Evolutionary conservation across 257 asterid species (phyloP).

Genomic region (Perilla frutescens): DNA sequence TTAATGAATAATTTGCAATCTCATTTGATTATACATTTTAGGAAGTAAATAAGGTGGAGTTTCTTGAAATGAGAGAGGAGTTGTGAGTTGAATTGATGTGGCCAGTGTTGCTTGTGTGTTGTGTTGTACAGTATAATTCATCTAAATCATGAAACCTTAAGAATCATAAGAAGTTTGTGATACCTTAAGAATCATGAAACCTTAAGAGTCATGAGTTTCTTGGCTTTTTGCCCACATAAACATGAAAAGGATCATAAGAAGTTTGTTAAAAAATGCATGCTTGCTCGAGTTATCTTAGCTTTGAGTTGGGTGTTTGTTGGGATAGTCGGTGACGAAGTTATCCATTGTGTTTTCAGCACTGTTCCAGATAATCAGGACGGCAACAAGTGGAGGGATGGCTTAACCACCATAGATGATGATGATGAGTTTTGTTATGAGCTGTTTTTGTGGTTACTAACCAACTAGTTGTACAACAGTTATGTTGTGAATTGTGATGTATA

Average conservation of each 20-base stretch:
- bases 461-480: constrained; percentile 1
- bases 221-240: not conserved
- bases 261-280: too few relatives aligned
- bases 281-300: not conserved
- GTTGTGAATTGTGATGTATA: not conserved
- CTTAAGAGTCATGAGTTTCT: too few relatives aligned
- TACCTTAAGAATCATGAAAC: not conserved
- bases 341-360: constrained; percentile 33
- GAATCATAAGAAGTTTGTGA: not conserved
- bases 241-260: not conserved
- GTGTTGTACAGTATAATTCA: too few relatives aligned
- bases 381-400: constrained; percentile 50
- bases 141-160: not conserved
- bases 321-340: too few relatives aligned
- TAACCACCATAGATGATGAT: not conserved
- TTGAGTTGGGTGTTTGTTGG: too few relatives aligned
- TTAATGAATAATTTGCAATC: not conserved
- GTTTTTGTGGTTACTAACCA: constrained; percentile 9
- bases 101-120: not conserved
- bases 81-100: not conserved
- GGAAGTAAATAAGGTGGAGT: not conserved
- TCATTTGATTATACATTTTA: not conserved
- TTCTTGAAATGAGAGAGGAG: not conserved
- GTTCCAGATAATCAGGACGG: constrained; percentile 53
- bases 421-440: not conserved